phyloP scores from a whole-genome alignment of 108 stramenopile species.

The Pseudonitzschia multiseries region DNA sequence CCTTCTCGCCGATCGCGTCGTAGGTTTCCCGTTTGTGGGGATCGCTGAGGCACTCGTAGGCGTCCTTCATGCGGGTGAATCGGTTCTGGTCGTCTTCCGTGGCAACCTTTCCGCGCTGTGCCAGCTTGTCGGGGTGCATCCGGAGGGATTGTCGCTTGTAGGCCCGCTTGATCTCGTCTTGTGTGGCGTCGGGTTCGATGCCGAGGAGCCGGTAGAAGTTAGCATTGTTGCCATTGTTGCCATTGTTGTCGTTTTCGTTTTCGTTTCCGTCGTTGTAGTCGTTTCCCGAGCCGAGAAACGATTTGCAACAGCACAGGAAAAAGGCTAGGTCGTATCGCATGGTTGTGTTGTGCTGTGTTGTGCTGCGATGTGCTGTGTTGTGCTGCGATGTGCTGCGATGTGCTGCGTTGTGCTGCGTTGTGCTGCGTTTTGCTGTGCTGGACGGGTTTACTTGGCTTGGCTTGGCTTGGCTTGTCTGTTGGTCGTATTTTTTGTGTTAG shows the following conservation, averaged over 20 bases:
- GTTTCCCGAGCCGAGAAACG: conserved; percentile 81
- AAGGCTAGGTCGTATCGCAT: conserved; percentile 86
- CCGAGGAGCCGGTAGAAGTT: conserved; percentile 80
- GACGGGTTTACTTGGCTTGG: no score
- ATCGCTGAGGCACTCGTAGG: conserved; percentile 88
- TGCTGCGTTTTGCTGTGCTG: background rate
- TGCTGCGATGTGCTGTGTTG: background rate
- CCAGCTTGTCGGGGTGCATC: conserved; percentile 98
- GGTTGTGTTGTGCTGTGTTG: conserved; percentile 12
- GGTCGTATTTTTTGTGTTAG: no score
- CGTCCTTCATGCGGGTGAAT: conserved; percentile 92
- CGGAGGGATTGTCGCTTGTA: conserved; percentile 89
- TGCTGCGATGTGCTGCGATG: no score
- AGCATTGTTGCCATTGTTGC: conserved; percentile 32
- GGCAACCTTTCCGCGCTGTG: conserved; percentile 80
- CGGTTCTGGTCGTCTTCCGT: conserved; percentile 76
- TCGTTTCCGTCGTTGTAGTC: no score
- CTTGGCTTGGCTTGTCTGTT: no score
- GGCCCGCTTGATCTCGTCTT: conserved; percentile 90
- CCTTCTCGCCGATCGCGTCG: conserved; percentile 86
- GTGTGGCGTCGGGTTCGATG: conserved; percentile 60
- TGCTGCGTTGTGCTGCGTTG: background rate
- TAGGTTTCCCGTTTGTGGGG: conserved; percentile 86
- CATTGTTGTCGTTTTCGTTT: conserved; percentile 32
- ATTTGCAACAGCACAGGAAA: conserved; percentile 89